Evolutionary conservation across 2,329 filamentous ascomycete species (phyloP).

Genomic region (Coniochaeta prunicola): DNA sequence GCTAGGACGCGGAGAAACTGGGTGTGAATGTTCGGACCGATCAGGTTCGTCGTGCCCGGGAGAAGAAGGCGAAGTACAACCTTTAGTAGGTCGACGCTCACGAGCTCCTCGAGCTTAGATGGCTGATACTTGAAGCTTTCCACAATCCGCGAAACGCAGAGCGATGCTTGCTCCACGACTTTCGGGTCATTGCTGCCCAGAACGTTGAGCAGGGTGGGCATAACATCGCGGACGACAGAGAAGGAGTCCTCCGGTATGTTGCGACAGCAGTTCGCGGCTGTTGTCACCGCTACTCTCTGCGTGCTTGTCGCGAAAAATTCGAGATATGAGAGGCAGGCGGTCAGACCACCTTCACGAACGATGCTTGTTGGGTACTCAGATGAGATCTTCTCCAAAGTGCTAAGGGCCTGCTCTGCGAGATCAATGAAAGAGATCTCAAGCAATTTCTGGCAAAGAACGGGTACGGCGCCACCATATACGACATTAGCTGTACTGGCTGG

Average conservation of each 20-base stretch:
- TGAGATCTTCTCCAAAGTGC: constrained; percentile 95
- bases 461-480: constrained; percentile 94
- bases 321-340: constrained; percentile 89
- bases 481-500: constrained; percentile 90
- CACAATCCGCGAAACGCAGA: constrained; percentile 91
- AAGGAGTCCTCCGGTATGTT: constrained; percentile 96
- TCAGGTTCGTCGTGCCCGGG: constrained; percentile 91
- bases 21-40: constrained; percentile 89
- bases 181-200: constrained; percentile 89
- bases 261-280: constrained; percentile 94
- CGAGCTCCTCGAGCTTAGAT: constrained; percentile 82
- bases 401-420: constrained; percentile 91
- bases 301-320: constrained; percentile 98
- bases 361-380: constrained; percentile 93
- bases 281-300: constrained; percentile 92
- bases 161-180: constrained; percentile 91
- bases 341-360: constrained; percentile 89
- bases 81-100: constrained; percentile 78
- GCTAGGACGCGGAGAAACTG: constrained; percentile 89
- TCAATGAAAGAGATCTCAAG: constrained; percentile 97
- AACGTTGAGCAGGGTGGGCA: constrained; percentile 90
- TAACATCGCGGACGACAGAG: constrained; percentile 83
- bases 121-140: constrained; percentile 93
- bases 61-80: constrained; percentile 81
- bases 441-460: constrained; percentile 88